These are phyloP conservation scores for Fusarium sterilihyphosum DNA, from an alignment of 2,329 filamentous ascomycete species.

Conservation along the genomic window DNA sequence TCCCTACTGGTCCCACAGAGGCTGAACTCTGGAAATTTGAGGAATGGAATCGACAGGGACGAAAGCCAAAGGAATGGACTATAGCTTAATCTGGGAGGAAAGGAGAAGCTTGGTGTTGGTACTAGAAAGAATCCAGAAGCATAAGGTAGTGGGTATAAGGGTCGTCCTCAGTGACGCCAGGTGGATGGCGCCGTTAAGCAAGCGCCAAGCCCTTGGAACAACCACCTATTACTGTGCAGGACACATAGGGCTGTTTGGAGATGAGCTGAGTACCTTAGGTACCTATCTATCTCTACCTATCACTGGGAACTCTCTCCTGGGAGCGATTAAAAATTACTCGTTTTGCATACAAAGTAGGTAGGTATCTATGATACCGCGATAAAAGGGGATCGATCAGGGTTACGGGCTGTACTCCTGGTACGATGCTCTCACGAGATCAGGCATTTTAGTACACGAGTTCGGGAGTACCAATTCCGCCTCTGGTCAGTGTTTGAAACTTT, in stretches of 20 bases:
- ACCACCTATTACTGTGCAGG: not conserved
- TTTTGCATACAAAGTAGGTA: not conserved
- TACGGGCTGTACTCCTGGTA: not conserved
- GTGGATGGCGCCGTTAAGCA: slow-evolving; percentile 27
- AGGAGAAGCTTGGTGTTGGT: slow-evolving; percentile 8
- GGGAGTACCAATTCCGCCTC: not conserved
- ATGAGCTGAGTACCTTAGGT: not conserved
- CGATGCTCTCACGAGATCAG: slow-evolving; percentile 6
- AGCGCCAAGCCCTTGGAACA: slow-evolving; percentile 13
- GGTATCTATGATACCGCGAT: not conserved
- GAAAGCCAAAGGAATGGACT: slow-evolving; percentile 8
- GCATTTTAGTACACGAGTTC: not conserved
- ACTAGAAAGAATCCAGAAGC: slow-evolving; percentile 33
- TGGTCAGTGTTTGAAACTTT: not conserved
- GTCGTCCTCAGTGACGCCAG: slow-evolving; percentile 16
- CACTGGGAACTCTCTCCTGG: not conserved
- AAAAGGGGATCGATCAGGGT: not conserved
- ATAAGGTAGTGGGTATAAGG: slow-evolving; percentile 6
- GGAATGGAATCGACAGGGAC: slow-evolving; percentile 33
- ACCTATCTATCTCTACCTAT: not conserved
- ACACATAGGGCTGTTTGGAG: slow-evolving; percentile 10
- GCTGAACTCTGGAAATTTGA: not conserved
- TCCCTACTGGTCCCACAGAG: slow-evolving; percentile 1
- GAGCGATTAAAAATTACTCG: not conserved
- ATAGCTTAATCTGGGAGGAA: slow-evolving; percentile 18